Evolutionary conservation across 352 stramenopile genomes (phyloP).

Genomic region (Phytophthora pluvialis): DNA sequence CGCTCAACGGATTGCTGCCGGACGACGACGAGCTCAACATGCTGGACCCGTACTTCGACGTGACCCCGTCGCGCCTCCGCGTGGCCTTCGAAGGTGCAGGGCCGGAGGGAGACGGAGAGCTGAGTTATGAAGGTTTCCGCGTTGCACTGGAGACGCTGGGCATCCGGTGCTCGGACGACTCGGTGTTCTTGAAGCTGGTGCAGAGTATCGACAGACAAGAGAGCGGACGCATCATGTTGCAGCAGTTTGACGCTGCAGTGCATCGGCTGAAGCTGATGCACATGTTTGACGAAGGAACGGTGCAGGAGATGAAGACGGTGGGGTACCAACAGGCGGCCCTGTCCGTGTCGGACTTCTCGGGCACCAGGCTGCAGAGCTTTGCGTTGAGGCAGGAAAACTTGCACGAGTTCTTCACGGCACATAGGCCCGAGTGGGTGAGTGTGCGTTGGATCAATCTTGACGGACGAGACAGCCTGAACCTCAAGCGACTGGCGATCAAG

Average conservation of each 20-base stretch:
- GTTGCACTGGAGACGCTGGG: constrained; percentile 67
- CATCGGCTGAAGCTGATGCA: constrained; percentile 90
- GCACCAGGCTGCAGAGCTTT: constrained; percentile 74
- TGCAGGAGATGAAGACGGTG: constrained; percentile 58
- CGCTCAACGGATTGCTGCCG: constrained; percentile 41
- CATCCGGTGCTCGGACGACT: constrained; percentile 74
- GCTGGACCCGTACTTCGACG: constrained; percentile 88
- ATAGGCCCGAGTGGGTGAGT: constrained; percentile 79
- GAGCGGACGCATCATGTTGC: constrained; percentile 56
- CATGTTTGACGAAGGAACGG: constrained; percentile 77
- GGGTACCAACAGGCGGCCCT: constrained; percentile 65
- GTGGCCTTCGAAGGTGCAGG: constrained; percentile 73
- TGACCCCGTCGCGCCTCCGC: constrained; percentile 73
- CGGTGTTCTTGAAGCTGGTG: constrained; percentile 78
- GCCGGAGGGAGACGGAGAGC: constrained; percentile 51
- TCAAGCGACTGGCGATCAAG: constrained; percentile 90
- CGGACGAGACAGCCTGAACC: constrained; percentile 77
- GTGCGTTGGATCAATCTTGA: constrained; percentile 90
- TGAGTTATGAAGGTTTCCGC: constrained; percentile 68
- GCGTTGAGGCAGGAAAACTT: constrained; percentile 53
- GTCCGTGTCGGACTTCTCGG: constrained; percentile 84
- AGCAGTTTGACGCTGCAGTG: constrained; percentile 82
- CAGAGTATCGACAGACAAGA: constrained; percentile 63
- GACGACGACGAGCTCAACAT: constrained; percentile 81
- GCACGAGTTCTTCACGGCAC: constrained; percentile 77